These are phyloP conservation scores for Colletotrichum shisoi DNA, from an alignment of 2,329 filamentous ascomycete genomes.

Conservation along the genomic window DNA sequence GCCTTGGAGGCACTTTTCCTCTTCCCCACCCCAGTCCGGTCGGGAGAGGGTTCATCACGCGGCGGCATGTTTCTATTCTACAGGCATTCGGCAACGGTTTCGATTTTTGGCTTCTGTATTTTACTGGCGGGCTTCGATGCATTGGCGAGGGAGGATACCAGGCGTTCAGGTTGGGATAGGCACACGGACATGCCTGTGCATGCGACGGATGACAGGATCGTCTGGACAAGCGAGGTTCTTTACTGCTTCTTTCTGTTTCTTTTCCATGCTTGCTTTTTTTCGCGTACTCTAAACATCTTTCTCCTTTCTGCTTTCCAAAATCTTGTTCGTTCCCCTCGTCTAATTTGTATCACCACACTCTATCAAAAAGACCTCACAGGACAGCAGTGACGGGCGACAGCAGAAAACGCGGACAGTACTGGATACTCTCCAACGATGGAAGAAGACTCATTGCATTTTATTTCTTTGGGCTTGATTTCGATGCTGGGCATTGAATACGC, in stretches of 20 bases:
- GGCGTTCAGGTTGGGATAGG: constrained; percentile 37
- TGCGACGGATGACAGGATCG: constrained; percentile 1
- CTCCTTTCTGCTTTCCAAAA: constrained; percentile 25
- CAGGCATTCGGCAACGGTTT: constrained; percentile 31
- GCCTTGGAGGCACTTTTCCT: constrained; percentile 2
- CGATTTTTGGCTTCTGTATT: constrained; percentile 28
- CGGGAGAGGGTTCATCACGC: constrained; percentile 7
- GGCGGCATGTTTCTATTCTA: constrained; percentile 21
- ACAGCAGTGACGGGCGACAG: constrained; percentile 14
- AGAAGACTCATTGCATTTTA: background rate
- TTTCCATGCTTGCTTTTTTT: constrained; percentile 17
- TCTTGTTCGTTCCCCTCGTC: constrained; percentile 28
- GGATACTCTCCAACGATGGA: constrained; percentile 1
- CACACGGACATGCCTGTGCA: constrained; percentile 19
- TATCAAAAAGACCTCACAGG: constrained; percentile 21
- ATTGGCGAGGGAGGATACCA: constrained; percentile 33
- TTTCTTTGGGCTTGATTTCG: background rate
- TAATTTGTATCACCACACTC: constrained; percentile 31
- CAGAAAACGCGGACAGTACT: background rate
- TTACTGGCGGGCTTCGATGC: constrained; percentile 26
- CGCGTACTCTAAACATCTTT: constrained; percentile 15
- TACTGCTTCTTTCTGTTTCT: constrained; percentile 23
- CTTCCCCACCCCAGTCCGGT: constrained; percentile 2
- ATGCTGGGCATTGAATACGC: constrained; percentile 16
- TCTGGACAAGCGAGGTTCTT: constrained; percentile 31